phyloP scores from a whole-genome alignment of 1,284 basidiomycete genomes.

The Porphyrellus sp. region DNA sequence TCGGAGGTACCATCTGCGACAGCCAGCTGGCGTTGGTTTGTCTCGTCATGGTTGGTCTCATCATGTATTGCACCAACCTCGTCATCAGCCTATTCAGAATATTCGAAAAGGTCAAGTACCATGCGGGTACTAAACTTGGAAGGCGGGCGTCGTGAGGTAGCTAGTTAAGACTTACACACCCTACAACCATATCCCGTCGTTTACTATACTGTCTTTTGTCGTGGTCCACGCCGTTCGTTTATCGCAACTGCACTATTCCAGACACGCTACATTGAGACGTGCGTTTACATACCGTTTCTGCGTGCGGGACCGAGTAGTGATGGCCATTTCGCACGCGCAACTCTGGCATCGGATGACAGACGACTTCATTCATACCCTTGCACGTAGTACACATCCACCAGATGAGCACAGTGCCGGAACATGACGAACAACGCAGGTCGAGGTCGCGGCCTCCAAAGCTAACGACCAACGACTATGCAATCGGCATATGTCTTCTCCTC shows the following conservation, averaged over 20 bases:
- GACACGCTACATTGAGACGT: too few relatives aligned
- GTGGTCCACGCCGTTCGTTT: background rate
- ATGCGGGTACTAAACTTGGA: slow-evolving; percentile 29
- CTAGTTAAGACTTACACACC: background rate
- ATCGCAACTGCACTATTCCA: too few relatives aligned
- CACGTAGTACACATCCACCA: background rate
- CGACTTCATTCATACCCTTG: too few relatives aligned
- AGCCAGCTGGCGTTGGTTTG: slow-evolving; percentile 72
- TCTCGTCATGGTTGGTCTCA: slow-evolving; percentile 69
- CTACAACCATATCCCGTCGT: background rate
- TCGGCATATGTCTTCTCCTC: slow-evolving; percentile 72
- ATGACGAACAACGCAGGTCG: slow-evolving; percentile 14
- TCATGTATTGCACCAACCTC: slow-evolving; percentile 78
- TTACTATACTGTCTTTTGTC: background rate
- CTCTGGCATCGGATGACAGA: background rate
- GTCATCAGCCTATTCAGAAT: slow-evolving; percentile 84
- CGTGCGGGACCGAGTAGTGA: background rate
- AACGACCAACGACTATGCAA: slow-evolving; percentile 53
- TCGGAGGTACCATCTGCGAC: slow-evolving; percentile 61
- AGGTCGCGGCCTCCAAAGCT: slow-evolving; percentile 5
- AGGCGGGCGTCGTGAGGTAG: slow-evolving; percentile 14
- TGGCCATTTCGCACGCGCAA: slow-evolving; percentile 12
- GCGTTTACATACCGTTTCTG: too few relatives aligned
- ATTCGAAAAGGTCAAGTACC: slow-evolving; percentile 81
- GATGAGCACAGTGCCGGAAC: slow-evolving; percentile 23